A percentile compares a stretch with the other conserved stretches of the same genome.
Conservation (phyloP, 1,284 basidiomycete genomes). For the Xanthoconium separans region DNA sequence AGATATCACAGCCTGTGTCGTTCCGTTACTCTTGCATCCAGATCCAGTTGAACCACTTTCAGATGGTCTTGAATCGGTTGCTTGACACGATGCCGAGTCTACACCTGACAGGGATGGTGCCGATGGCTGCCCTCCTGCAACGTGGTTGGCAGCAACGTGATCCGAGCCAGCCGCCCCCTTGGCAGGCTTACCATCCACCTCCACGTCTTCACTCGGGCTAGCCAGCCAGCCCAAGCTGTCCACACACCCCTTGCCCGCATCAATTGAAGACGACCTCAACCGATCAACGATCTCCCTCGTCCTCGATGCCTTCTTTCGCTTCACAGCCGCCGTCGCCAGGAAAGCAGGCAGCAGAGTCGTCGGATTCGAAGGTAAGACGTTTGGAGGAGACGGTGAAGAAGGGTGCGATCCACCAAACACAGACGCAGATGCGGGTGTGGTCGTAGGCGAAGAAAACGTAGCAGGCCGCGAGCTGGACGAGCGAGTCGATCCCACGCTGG, state of each 20-base stretch:
- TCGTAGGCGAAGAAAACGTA: constrained; percentile 9
- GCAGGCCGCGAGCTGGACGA: constrained; percentile 11
- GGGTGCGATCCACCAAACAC: constrained; percentile 10
- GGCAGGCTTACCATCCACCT: constrained; percentile 5
- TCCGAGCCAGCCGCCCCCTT: constrained; percentile 12
- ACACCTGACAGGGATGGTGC: constrained; percentile 5
- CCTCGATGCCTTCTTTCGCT: constrained; percentile 28
- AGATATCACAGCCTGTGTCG: not conserved
- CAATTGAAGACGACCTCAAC: constrained; percentile 26
- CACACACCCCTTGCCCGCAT: constrained; percentile 15
- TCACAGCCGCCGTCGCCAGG: constrained; percentile 17
- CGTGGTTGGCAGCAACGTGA: not conserved
- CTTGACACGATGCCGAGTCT: constrained; percentile 1
- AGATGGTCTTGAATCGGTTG: not conserved
- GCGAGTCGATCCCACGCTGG: not conserved
- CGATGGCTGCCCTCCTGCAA: not conserved
- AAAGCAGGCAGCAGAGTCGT: constrained; percentile 25
- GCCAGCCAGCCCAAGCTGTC: constrained; percentile 18
- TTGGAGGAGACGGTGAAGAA: constrained; percentile 12
- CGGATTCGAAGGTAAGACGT: constrained; percentile 2
- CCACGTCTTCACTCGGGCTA: constrained; percentile 4
- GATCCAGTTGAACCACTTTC: not conserved
- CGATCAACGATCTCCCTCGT: constrained; percentile 32
- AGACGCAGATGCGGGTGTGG: constrained; percentile 9
- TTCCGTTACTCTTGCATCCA: not conserved